Evolutionary conservation across 257 asterid species (phyloP).

Genomic region (Ballota nigra): DNA sequence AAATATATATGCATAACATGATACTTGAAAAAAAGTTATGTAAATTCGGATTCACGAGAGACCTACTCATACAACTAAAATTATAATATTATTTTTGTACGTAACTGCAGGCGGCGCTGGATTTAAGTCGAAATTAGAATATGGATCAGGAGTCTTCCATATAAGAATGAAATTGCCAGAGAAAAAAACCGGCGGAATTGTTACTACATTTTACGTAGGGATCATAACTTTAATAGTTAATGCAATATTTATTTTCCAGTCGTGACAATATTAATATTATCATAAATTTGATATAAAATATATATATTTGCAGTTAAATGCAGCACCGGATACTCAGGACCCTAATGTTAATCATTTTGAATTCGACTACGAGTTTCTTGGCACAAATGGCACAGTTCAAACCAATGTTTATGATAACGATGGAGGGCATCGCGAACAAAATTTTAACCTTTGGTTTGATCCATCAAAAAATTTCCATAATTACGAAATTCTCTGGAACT

Average conservation of each 20-base stretch:
- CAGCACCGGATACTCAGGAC: constrained; percentile 21
- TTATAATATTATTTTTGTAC: background rate
- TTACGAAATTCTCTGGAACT: constrained; percentile 50
- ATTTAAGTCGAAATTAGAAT: constrained; percentile 40
- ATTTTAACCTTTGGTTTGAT: constrained; percentile 51
- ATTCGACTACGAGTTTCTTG: constrained; percentile 53
- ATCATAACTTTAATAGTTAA: too few species aligned
- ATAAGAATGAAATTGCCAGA: constrained; percentile 44
- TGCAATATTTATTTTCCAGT: too few species aligned
- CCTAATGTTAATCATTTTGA: constrained; percentile 39
- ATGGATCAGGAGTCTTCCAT: constrained; percentile 45
- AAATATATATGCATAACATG: too few species aligned
- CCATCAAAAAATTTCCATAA: constrained; percentile 56
- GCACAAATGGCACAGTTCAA: constrained; percentile 43
- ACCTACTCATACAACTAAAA: too few species aligned
- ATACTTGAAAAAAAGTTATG: too few species aligned
- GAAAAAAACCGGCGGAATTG: constrained; percentile 35
- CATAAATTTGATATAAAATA: too few species aligned
- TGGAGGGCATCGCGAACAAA: constrained; percentile 44
- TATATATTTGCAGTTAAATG: constrained; percentile 32
- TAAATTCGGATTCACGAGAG: too few species aligned
- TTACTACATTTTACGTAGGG: constrained; percentile 46
- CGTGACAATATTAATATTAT: background rate
- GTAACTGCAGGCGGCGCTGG: constrained; percentile 47
- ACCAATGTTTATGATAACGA: constrained; percentile 54